Base-by-base conservation (phyloP, 495 filamentous ascomycete species). In the Neurospora sp. region DNA sequence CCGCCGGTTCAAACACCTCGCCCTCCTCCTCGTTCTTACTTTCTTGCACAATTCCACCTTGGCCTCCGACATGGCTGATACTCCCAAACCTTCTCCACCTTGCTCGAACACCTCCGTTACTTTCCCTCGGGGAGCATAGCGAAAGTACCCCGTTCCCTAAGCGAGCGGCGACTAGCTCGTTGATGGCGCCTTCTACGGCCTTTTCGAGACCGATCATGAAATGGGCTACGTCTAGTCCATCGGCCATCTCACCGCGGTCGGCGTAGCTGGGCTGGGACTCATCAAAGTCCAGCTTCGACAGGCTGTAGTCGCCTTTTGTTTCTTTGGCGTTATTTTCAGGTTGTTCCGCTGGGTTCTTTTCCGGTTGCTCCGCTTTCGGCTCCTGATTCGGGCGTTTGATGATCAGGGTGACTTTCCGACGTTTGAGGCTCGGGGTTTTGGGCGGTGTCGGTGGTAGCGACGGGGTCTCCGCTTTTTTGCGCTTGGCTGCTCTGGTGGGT, bases 401-500 rank as follows among this genome's bases (percentile, higher is more conserved):
- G 7, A 8, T 40, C 3, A 53, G 27, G 4, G 12, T 35, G 20
- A 37, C 48, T 5, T 41, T 71, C 31, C 8, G 41, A 22, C 71
- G 71, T 45, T 69, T 68, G 1, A 72, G 40, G 8, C 69, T 70
- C 16, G 72, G 22, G 17, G 17, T 53, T 22, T 42, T 35, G 22
- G 69, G 8, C 20, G 53, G 31, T 20, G 44, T 53, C 20, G 1
- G 38, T 37, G 20, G 70, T 22, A 1, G 27, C n/a, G 0, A 65
- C 73, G 35, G 41, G 3, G 53, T 6, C 22, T 65, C 37, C 0
- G 40, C 72, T 40, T 75, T 76, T 40, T 75, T 76, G 31, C 72
- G 77, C 69, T 80, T 81, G 1, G 77, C 75, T 31, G 74, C 70
- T 45, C 79, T 73, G 4, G 71, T 5, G 0, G 77, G 79, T 22